phyloP scores from a whole-genome alignment of 1,284 basidiomycete genomes.

The Cryptococcus hybrid region DNA sequence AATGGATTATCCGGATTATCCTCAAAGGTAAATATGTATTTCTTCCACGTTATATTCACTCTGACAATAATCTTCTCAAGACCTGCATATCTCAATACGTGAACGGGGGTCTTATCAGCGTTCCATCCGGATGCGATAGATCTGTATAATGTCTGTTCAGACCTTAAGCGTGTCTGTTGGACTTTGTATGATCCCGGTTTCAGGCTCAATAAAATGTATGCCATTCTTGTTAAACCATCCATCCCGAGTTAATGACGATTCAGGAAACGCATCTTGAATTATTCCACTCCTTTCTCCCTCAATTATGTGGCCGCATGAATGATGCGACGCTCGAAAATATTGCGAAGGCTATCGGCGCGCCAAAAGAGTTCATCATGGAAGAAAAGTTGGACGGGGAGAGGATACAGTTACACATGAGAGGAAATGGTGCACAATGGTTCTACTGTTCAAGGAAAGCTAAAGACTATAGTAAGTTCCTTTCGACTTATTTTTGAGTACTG shows the following conservation, averaged over 20 bases:
- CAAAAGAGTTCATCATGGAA: conserved; percentile 75
- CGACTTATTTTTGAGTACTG: neutral
- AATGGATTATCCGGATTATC: conserved; percentile 90
- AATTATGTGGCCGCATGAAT: conserved; percentile 84
- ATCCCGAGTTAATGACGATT: too few species aligned
- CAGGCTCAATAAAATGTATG: conserved; percentile 55
- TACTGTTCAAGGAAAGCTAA: conserved; percentile 93
- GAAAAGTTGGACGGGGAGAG: conserved; percentile 95
- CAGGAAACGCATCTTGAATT: conserved; percentile 78
- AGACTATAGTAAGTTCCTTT: conserved; percentile 65
- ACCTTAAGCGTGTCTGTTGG: conserved; percentile 83
- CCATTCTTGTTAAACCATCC: neutral
- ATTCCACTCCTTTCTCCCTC: conserved; percentile 82
- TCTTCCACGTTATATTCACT: neutral
- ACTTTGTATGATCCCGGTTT: conserved; percentile 50
- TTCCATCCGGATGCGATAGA: conserved; percentile 90
- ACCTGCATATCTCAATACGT: conserved; percentile 51
- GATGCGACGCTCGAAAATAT: conserved; percentile 69
- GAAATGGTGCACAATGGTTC: conserved; percentile 69
- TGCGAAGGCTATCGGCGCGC: conserved; percentile 73
- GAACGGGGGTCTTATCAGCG: conserved; percentile 83
- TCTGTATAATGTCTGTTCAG: conserved; percentile 90
- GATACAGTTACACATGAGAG: conserved; percentile 88
- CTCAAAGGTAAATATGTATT: conserved; percentile 61
- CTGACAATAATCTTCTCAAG: conserved; percentile 20